Evolutionary conservation across 495 filamentous ascomycete species (phyloP), one percentile per base, ranked within the genome.

Genomic region (Aspergillus conjunctus): DNA sequence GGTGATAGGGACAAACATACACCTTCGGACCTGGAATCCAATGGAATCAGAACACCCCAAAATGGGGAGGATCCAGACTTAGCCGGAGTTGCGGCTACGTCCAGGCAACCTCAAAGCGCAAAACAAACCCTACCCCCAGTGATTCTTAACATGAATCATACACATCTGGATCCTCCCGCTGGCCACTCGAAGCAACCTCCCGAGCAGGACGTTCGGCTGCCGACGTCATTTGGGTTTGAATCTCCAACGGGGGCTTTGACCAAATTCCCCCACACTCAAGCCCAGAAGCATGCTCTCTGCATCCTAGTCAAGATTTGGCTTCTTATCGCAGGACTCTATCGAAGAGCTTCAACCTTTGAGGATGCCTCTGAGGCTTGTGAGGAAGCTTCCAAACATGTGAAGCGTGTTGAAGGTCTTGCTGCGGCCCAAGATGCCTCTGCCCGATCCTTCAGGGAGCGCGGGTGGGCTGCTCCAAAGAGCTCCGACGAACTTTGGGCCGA

Each of bases 241-340:
- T 81, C 76, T 37, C 78, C 76, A 3, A 76, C 79, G 32, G 58
- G 70, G 54, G 68, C 73, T 7, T 61, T 70, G 39, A 75, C 72
- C 56, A 73, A 73, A 61, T 75, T 77, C 33, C 66, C 78, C 33
- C 58, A 70, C 51, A 50, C 72, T 37, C 70, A 80, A 66, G 70
- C 70, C 37, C 79, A 82, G 61, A 84, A 84, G 54, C 85, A 84
- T 59, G 79, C 87, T 21, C 80, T 81, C 34, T 80, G 80, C 6
- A 72, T 88, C 65, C 80, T 96, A 7, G 79, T 89, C n/a, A 86
- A 85, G 55, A 85, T 96, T 21, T 98, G 94, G 94, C 81, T 97
- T 12, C 87, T 92, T 60, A 92, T 96, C 50, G 87, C 91, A 3
- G 87, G 87, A 0, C 85, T 97, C 54, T 98, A 98, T 66, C 85